These are phyloP conservation scores for Orychophragmus violaceus DNA, from an alignment of 345 rosid genomes.

Conservation along the genomic window DNA sequence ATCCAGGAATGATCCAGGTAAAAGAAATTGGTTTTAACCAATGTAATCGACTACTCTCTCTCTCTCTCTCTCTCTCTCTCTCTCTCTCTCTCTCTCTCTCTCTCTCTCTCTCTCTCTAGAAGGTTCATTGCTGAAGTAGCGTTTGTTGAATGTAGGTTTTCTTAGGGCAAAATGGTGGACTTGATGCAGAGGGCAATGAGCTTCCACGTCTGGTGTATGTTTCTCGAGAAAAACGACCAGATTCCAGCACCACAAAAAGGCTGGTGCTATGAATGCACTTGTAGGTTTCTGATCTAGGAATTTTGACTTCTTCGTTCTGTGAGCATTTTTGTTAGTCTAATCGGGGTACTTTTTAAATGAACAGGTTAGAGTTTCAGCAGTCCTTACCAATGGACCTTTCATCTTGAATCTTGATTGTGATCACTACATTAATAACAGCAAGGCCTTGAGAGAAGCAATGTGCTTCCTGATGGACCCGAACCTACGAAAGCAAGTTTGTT, in stretches of 20 bases:
- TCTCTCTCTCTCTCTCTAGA: too few species aligned
- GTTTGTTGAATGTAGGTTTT: constrained; percentile 53
- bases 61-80: too few species aligned
- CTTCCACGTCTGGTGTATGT: constrained; percentile 86
- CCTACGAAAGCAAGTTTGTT: constrained; percentile 82
- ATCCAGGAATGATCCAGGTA: too few species aligned
- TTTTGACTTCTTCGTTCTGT: not conserved
- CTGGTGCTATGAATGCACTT: constrained; percentile 94
- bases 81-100: too few species aligned
- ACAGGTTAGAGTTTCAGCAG: constrained; percentile 92
- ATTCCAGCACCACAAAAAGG: constrained; percentile 95
- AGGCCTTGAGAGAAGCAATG: constrained; percentile 91
- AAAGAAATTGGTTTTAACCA: constrained; percentile 2
- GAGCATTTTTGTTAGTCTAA: constrained; percentile 2
- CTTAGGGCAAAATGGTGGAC: constrained; percentile 94
- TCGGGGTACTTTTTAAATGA: not conserved
- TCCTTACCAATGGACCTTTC: constrained; percentile 91
- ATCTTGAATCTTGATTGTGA: constrained; percentile 94
- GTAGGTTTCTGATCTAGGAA: constrained; percentile 37
- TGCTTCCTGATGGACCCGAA: constrained; percentile 94
- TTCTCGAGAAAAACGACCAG: constrained; percentile 94
- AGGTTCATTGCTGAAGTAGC: constrained; percentile 13
- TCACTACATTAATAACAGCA: constrained; percentile 90
- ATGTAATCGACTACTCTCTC: not conserved
- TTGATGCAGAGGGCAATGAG: constrained; percentile 92